Percentiles rank a stretch among this genome's conserved stretches.
phyloP scores from a whole-genome alignment of 192 early-diverging fungal species.

The Coemansia sp. region DNA sequence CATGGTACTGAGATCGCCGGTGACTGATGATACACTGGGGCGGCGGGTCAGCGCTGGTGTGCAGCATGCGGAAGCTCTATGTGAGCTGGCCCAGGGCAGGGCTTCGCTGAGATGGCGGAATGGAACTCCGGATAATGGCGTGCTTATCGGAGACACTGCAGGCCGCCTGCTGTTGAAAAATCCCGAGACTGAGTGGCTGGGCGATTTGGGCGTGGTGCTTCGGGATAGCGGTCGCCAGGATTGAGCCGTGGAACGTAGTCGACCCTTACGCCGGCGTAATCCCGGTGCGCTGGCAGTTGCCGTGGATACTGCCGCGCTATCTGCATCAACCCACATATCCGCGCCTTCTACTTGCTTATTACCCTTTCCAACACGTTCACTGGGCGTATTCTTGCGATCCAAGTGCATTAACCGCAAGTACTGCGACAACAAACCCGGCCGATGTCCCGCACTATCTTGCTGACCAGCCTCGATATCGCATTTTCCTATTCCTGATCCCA shows the following conservation, averaged over 20 bases:
- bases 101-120: slow-evolving; percentile 53
- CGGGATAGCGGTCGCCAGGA: slow-evolving; percentile 7
- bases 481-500: slow-evolving; percentile 12
- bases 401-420: slow-evolving; percentile 42
- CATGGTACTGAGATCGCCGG: slow-evolving; percentile 43
- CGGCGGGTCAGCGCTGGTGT: slow-evolving; percentile 42
- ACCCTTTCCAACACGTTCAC: background rate
- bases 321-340: background rate
- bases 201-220: background rate
- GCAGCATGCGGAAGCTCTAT: slow-evolving; percentile 25
- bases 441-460: slow-evolving; percentile 3
- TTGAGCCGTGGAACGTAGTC: background rate
- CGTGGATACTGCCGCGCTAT: background rate
- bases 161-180: slow-evolving; percentile 19
- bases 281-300: background rate
- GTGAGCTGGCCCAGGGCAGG: slow-evolving; percentile 37
- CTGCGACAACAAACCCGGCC: slow-evolving; percentile 40
- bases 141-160: background rate
- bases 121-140: slow-evolving; percentile 29
- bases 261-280: slow-evolving; percentile 12
- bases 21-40: slow-evolving; percentile 31
- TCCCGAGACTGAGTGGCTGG: slow-evolving; percentile 6
- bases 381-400: slow-evolving; percentile 14
- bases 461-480: slow-evolving; percentile 1
- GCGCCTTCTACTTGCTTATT: background rate